A percentile compares a stretch with the other conserved stretches of the same genome.
Evolutionary conservation across 805 yeast genomes (phyloP).

Genomic region (Peterozyma xylosa): DNA sequence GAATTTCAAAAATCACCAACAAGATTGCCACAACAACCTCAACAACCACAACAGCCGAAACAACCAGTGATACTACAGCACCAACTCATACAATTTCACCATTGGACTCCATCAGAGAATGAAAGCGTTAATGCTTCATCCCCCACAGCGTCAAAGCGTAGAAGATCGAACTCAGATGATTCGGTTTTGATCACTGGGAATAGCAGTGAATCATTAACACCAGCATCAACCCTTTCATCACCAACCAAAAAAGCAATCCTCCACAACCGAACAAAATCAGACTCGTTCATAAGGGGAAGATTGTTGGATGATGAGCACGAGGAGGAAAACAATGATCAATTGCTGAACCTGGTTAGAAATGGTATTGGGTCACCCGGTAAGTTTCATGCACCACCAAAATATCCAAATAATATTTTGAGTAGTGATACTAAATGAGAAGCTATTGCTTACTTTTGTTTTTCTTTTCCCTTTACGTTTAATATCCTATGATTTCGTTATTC

Average conservation of each 20-base stretch:
- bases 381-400: constrained; percentile 2
- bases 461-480: too few species aligned
- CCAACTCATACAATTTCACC: constrained; percentile 42
- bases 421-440: background rate
- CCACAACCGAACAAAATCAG: background rate
- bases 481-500: too few species aligned
- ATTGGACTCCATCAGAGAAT: constrained; percentile 31
- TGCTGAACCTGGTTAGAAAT: background rate
- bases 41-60: constrained; percentile 16
- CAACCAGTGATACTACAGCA: constrained; percentile 32
- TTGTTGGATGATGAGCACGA: background rate
- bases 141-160: background rate
- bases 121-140: background rate
- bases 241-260: background rate
- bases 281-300: background rate
- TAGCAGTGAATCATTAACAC: too few species aligned
- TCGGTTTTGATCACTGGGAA: background rate
- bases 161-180: background rate
- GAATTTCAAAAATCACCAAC: constrained; percentile 13
- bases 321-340: background rate
- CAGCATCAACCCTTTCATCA: background rate
- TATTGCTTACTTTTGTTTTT: too few species aligned
- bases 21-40: constrained; percentile 11
- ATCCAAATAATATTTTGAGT: constrained; percentile 5
- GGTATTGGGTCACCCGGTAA: background rate